Evolutionary conservation across 108 stramenopile genomes (phyloP), one percentile per base, ranked within the genome.

Genomic region (Nitzschia sp.): DNA sequence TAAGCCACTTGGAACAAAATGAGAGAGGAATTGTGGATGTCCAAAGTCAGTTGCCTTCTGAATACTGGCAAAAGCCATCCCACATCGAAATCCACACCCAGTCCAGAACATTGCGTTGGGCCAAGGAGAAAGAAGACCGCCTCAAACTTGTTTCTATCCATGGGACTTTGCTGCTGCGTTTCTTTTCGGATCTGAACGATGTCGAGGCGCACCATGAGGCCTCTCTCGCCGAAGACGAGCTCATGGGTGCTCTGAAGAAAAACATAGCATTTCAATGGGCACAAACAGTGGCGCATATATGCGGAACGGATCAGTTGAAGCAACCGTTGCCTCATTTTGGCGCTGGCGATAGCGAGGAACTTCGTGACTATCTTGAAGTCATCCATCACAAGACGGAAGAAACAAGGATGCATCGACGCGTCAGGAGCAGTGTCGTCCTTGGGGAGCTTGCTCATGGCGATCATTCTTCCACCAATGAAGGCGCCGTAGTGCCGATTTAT

Each of bases 221-320:
- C 31, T 59, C 54, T 3, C 18, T 3, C 6, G 51, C 31, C 17
- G 59, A 73, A 26, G 35, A 59, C 42, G 71, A 59, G 47, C 1
- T 28, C 19, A 66, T 62, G 3, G 64, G 74, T 28, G 18, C 17
- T 32, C 21, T 80, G 17, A 62, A 62, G 21, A 80, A 80, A 59
- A 67, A 84, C 33, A 70, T 79, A 51, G 78, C 89, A n/a, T 83
- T 91, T 21, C 77, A 71, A n/a, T 95, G 94, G 94, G 88, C 85
- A 23, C 83, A 92, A 31, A 92, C 88, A 9, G 76, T 92, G 34
- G 83, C 79, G 23, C 81, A 80, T 17, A 71, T 81, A 59, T 75
- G 81, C 45, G 89, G 85, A 15, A 56, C 55, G 6, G 58, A 64
- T n/a, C 77, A 87, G 47, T 69, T 90, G 21, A 70, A 71, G 32